A percentile compares a stretch with the other conserved stretches of the same genome.
Evolutionary conservation across 805 yeast species (phyloP).

Genomic region (Naumovozyma castellii): DNA sequence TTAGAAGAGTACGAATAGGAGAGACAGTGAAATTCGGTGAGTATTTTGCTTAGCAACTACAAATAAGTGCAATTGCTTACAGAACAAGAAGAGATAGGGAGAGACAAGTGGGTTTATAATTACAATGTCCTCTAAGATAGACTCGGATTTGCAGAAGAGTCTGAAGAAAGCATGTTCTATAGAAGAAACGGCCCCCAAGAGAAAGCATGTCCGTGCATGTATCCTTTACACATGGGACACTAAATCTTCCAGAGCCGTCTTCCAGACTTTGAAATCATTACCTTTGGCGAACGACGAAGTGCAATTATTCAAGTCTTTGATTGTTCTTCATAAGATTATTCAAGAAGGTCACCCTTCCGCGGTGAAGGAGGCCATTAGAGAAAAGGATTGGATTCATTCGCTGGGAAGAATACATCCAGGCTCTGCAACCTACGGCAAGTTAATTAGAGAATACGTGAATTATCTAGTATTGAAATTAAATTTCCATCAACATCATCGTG

Average conservation of each 20-base stretch:
- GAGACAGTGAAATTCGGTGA: too few relatives aligned
- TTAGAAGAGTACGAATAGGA: too few relatives aligned
- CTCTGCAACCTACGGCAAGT: constrained; percentile 48
- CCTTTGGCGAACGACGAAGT: constrained; percentile 74
- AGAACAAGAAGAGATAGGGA: too few relatives aligned
- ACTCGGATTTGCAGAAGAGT: constrained; percentile 34
- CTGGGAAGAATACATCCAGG: constrained; percentile 46
- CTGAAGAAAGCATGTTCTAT: constrained; percentile 70
- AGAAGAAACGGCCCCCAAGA: constrained; percentile 87
- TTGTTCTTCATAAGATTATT: constrained; percentile 80
- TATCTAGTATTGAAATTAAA: constrained; percentile 63
- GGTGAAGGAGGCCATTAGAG: constrained; percentile 68
- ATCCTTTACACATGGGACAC: constrained; percentile 96
- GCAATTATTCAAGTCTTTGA: constrained; percentile 76
- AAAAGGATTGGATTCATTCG: constrained; percentile 68
- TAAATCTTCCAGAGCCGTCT: constrained; percentile 70
- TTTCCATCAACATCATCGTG: constrained; percentile 77
- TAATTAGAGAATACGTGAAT: constrained; percentile 68
- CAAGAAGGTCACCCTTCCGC: constrained; percentile 95
- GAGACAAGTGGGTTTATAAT: too few relatives aligned
- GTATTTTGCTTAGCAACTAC: too few relatives aligned
- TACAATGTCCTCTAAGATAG: constrained; percentile 30
- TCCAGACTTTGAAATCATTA: constrained; percentile 70
- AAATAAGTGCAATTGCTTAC: too few relatives aligned
- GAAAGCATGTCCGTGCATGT: constrained; percentile 93